Base-by-base conservation (phyloP, 345 rosid species). In the Viola odorata region DNA sequence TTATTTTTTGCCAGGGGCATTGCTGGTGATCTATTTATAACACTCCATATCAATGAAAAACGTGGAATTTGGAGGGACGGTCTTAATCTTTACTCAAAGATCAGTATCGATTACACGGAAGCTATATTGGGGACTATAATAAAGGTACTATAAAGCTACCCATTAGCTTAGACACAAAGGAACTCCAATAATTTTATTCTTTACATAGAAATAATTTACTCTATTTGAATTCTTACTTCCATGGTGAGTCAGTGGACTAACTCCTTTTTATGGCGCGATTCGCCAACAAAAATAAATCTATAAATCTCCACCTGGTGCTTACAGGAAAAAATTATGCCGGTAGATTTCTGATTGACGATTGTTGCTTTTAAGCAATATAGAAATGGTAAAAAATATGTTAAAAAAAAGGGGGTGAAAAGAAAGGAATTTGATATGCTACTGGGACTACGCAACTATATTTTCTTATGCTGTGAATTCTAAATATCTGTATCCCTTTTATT, bases 51-150 rank as follows among this genome's bases (percentile, higher is more conserved):
- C 57, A 82, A 75, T 64, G 87, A 74, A 77, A 89, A 82, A 73
- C 84, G 62, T 64, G 98, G 96, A 73, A 87, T 87, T 68, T 61
- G 65, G 73, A 83, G 98, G 64, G 85, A 92, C 55, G 96, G 96
- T 13, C 80, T 85, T 63, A 80, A 89, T 70, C 84, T 92, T 49
- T 83, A 80, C 76, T 92, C 96, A 61, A 87, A 80, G 63, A 72
- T 92, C 74, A 73, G 61, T 70, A 50, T 92, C 16, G 90, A 87
- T 73, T 92, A 81, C 74, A 83, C 88, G 2, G 88, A 87, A 16
- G 98, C 98, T 54, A 85, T 92, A 76, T 74, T 92, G 7, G 98
- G 98, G 61, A 65, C 89, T 12, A 69, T 64, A 61, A 49, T 75
- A 44, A 80, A 89, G 96, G 96, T 92, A 68, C 48, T 11, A 59